Base-by-base conservation (phyloP, 306 rosid genomes). In the Glycine latifolia region DNA sequence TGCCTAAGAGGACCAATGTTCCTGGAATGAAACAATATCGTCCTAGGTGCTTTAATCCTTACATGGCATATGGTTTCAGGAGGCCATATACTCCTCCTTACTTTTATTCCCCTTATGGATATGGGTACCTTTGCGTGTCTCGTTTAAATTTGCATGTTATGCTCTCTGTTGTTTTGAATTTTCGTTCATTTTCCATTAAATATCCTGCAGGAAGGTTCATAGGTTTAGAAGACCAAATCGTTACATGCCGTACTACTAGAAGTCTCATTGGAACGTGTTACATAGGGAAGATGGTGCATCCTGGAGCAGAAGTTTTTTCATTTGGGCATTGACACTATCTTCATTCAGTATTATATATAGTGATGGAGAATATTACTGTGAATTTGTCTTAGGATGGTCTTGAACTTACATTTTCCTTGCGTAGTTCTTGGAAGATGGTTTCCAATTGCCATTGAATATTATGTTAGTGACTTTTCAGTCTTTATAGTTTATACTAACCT, bases 11-110 rank as follows among this genome's bases (percentile, higher is more conserved):
- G 84, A 95, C 98, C 20, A 95, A 95, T 80, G 94, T 93, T 69
- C 99, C 99, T 41, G 98, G 98, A 79, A 93, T 95, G 99, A 95
- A 95, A 84, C 99, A 93, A 76, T 89, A 81, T 75, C 91, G 92
- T 5, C 89, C 92, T 11, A 89, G 97, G 75, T 96, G 99, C 44
- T 89, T 79, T 84, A 91, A 65, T 85, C 92, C 99, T 53, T 88
- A 93, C 87, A 77, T 59, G 89, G 93, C 91, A 0, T 88, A 81
- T 83, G 94, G 96, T 67, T 75, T 82, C 73, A 89, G 98, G 90
- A 89, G 98, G 91, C 91, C 99, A 41, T 91, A 93, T 80, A 80
- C 90, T 33, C 86, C 99, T 37, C 94, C 99, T 15, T 90, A 89
- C 85, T 87, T 89, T 59, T 91, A 89, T 85, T 86, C 96, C 4